Evolutionary conservation across 2,329 filamentous ascomycete species (phyloP).

Genomic region (Trichoderma sp.): DNA sequence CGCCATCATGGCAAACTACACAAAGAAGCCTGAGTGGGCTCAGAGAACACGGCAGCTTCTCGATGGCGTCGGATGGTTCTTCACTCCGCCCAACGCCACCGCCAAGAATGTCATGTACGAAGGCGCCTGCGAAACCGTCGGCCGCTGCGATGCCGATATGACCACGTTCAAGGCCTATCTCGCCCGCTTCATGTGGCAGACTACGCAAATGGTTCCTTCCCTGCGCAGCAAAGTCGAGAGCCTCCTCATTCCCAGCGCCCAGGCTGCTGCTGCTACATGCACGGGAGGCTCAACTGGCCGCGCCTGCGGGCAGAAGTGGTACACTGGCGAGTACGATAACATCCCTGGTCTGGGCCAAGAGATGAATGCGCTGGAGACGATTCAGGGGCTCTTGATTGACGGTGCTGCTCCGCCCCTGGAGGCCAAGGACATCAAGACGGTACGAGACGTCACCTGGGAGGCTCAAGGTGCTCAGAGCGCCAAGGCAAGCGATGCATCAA

Average conservation of each 20-base stretch:
- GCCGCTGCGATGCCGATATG: conserved; percentile 63
- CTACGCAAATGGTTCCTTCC: conserved; percentile 58
- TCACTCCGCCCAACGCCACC: conserved; percentile 51
- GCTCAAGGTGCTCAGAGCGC: background rate
- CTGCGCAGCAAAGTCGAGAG: conserved; percentile 50
- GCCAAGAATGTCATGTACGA: conserved; percentile 65
- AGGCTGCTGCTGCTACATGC: conserved; percentile 59
- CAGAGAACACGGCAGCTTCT: conserved; percentile 56
- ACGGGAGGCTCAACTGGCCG: conserved; percentile 55
- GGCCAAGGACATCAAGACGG: conserved; percentile 50
- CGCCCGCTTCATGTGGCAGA: conserved; percentile 63
- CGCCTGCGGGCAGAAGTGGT: conserved; percentile 66
- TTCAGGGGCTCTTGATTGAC: conserved; percentile 59
- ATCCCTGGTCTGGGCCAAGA: conserved; percentile 61
- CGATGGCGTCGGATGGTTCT: conserved; percentile 55
- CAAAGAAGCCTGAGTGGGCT: conserved; percentile 55
- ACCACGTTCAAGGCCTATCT: conserved; percentile 69
- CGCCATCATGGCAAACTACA: conserved; percentile 64
- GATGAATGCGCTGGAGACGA: conserved; percentile 64
- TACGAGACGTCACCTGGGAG: conserved; percentile 37
- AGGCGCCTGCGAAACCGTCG: conserved; percentile 61
- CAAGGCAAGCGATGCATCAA: background rate
- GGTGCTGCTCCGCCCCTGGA: conserved; percentile 48
- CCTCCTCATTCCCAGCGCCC: conserved; percentile 53
- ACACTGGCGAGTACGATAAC: conserved; percentile 57